A percentile compares a stretch with the other conserved stretches of the same genome.
Evolutionary conservation across 108 stramenopile species (phyloP).

Genomic region (Aurantiochytrium sp.): DNA sequence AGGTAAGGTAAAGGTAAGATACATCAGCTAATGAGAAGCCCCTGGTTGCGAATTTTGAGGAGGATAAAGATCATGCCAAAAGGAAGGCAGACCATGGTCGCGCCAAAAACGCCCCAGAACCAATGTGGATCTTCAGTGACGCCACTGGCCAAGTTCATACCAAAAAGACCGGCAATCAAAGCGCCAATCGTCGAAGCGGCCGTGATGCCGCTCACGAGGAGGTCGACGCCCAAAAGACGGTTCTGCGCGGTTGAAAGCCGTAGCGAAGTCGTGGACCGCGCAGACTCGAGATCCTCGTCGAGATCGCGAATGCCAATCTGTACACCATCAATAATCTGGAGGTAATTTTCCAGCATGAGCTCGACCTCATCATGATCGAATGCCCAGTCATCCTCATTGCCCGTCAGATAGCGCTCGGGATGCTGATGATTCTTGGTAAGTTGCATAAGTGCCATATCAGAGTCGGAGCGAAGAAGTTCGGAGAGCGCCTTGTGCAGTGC

Average conservation of each 20-base stretch:
- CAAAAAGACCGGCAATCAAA: not conserved
- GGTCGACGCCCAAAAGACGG: not conserved
- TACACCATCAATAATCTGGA: not conserved
- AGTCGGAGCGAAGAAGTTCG: not conserved
- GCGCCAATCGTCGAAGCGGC: not conserved
- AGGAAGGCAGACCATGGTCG: not conserved
- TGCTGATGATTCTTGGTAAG: not conserved
- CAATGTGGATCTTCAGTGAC: not conserved
- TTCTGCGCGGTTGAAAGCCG: slow-evolving; percentile 4
- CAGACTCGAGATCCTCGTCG: not conserved
- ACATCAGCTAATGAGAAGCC: not conserved
- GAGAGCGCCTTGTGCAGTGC: not conserved
- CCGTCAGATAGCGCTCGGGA: not conserved
- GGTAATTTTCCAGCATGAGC: not conserved
- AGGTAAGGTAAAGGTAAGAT: too few relatives aligned
- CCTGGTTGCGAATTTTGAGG: not conserved
- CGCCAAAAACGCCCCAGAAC: not conserved
- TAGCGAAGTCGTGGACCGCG: not conserved
- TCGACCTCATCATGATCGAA: slow-evolving; percentile 4
- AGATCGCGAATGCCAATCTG: not conserved
- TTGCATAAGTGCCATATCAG: slow-evolving; percentile 5
- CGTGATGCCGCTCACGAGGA: not conserved
- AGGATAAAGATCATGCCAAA: not conserved
- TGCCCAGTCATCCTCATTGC: not conserved
- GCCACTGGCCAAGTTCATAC: not conserved